phyloP scores from a whole-genome alignment of 192 early-diverging fungal species.

The Oehlia diaphana region DNA sequence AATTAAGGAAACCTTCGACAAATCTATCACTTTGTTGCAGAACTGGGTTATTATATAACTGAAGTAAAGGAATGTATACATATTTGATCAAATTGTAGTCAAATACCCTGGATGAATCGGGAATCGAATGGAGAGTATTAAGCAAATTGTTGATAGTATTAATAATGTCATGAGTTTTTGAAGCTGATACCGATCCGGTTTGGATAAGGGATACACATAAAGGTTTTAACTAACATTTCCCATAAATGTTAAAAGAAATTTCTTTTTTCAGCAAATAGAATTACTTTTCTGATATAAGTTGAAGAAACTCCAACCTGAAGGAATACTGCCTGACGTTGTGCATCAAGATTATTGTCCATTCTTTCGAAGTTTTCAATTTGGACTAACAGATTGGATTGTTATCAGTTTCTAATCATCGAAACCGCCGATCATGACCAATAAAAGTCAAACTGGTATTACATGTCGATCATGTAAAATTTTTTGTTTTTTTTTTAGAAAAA shows the following conservation, averaged over 20 bases:
- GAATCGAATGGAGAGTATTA: slow-evolving; percentile 8
- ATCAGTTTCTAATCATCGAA: too few species aligned
- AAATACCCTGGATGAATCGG: slow-evolving; percentile 18
- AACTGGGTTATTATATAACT: slow-evolving; percentile 7
- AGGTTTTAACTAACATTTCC: slow-evolving; percentile 25
- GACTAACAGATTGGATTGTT: too few species aligned
- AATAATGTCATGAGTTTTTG: slow-evolving; percentile 4
- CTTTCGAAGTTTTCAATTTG: background rate
- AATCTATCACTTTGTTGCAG: slow-evolving; percentile 23
- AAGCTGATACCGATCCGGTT: background rate
- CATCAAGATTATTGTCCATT: background rate
- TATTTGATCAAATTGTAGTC: slow-evolving; percentile 29
- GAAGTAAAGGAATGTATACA: slow-evolving; percentile 30
- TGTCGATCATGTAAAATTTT: too few species aligned
- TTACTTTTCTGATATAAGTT: background rate
- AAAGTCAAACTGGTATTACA: too few species aligned
- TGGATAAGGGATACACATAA: slow-evolving; percentile 24
- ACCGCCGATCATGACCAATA: too few species aligned
- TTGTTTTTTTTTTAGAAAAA: too few species aligned
- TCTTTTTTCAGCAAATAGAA: background rate
- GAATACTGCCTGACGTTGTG: background rate
- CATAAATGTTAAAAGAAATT: background rate
- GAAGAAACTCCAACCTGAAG: background rate
- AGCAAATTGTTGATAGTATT: background rate
- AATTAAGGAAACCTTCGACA: slow-evolving; percentile 30